Base-by-base conservation (phyloP, 129 eudicot species). In the Lactuca sativa region DNA sequence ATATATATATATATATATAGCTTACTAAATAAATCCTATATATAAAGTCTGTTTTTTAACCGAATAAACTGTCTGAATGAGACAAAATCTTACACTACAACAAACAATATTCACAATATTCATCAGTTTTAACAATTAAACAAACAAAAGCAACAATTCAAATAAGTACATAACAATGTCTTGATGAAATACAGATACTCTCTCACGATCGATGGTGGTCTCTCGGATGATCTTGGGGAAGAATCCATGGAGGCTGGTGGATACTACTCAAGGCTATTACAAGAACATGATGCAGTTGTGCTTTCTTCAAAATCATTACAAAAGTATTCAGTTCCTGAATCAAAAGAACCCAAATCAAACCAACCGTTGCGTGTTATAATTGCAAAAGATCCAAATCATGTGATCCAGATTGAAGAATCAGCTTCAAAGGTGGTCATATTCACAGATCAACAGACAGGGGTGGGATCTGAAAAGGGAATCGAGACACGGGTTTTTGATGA, bases 281-380 rank as follows among this genome's bases (percentile, higher is more conserved):
- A 89, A 72, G 92, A 89, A 82, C 82, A 89, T 21, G 97, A 93
- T 56, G 95, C 97, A 1, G 78, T 93, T 51, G 54, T 93, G 60
- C 74, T 82, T 33, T 82, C 97, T 66, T 83, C 90, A 14, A 44
- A 78, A 13, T 49, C 69, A 10, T 53, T 84, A 11, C 60, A 72
- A n/a, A 78, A 76, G 9, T 60, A 68, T 63, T 81, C 83, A 10
- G 16, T 83, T 66, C 86, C 82, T 2, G 56, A 64, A 34, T 87
- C 99, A 32, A 85, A 80, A 44, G 97, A 95, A 79, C 89, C 93
- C 21, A 84, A 90, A 30, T 93, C 97, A 64, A 84, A 84, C 69
- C 99, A 95, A 76, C 99, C 97, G 12, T 87, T 78, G 57, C 69
- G 75, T 47, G 67, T 95, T 53, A 55, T 95, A 49, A 34, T 95